phyloP scores from a whole-genome alignment of 1,284 basidiomycete species.

The Trametes hirsuta region DNA sequence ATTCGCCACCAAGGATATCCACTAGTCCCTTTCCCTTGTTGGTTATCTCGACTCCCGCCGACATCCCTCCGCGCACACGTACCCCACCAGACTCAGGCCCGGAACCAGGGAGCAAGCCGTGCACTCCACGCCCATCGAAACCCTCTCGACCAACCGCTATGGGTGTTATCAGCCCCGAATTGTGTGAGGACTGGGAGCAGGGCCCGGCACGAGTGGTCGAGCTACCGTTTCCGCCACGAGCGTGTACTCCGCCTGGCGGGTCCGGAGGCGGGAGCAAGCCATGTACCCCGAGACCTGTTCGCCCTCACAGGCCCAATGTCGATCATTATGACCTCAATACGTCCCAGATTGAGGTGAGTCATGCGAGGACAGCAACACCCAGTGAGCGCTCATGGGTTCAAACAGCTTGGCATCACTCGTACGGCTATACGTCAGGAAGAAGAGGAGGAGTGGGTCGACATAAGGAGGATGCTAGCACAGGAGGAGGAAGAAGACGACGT shows the following conservation, averaged over 20 bases:
- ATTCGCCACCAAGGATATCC: neutral
- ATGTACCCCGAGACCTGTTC: neutral
- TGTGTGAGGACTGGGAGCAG: neutral
- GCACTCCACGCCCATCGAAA: neutral
- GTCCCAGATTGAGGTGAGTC: neutral
- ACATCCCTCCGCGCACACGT: conserved; percentile 12
- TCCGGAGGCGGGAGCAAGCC: neutral
- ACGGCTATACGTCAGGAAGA: neutral
- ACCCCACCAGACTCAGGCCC: conserved; percentile 10
- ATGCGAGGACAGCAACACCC: no score
- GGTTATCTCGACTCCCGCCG: neutral
- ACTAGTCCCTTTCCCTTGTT: neutral
- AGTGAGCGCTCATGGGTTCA: no score
- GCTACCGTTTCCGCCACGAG: conserved; percentile 2
- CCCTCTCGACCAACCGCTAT: neutral
- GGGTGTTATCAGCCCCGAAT: no score
- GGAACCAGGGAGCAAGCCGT: neutral
- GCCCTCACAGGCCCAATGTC: conserved; percentile 1
- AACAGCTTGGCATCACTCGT: no score
- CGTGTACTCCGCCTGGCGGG: conserved; percentile 2
- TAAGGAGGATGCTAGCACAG: neutral
- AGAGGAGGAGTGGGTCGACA: neutral
- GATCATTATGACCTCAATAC: neutral
- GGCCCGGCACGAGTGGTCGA: neutral
- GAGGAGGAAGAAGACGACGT: neutral